Evolutionary conservation across 768 basidiomycete genomes (phyloP).

Genomic region (Lentinula aciculospora): DNA sequence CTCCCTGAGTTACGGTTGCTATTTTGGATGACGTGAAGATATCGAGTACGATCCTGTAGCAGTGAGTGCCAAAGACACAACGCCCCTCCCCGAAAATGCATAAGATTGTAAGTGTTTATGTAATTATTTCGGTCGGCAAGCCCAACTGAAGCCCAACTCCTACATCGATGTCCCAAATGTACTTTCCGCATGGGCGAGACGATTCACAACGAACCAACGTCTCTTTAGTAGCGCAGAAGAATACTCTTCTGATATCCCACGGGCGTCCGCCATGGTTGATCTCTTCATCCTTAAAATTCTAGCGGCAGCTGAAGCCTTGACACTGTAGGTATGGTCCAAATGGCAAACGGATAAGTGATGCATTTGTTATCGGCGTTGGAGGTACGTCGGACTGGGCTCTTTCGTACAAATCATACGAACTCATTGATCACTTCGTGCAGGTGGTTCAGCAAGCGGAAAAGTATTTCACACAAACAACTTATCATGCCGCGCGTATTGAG

Average conservation of each 20-base stretch:
- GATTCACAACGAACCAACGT: slow-evolving; percentile 9
- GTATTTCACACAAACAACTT: slow-evolving; percentile 27
- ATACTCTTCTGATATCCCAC: slow-evolving; percentile 76
- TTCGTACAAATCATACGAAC: not conserved
- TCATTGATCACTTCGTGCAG: slow-evolving; percentile 26
- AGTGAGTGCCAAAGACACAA: no score
- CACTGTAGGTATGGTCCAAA: slow-evolving; percentile 73
- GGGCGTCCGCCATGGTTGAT: slow-evolving; percentile 78
- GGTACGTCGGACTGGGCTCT: slow-evolving; percentile 36
- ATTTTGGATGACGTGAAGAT: no score
- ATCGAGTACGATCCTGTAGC: no score
- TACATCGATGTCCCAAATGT: not conserved
- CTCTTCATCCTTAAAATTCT: not conserved
- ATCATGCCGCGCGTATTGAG: not conserved
- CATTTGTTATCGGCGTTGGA: slow-evolving; percentile 82
- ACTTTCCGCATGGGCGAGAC: not conserved
- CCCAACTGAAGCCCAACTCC: no score
- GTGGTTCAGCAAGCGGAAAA: slow-evolving; percentile 87
- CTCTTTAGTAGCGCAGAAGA: slow-evolving; percentile 50
- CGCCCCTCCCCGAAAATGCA: no score
- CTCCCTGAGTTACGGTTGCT: no score
- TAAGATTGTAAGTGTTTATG: no score
- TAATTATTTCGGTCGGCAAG: not conserved
- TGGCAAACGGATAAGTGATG: slow-evolving; percentile 62
- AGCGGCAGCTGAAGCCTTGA: not conserved